phyloP scores from a whole-genome alignment of 2,329 filamentous ascomycete species.

The Pseudocercospora macadamiae region DNA sequence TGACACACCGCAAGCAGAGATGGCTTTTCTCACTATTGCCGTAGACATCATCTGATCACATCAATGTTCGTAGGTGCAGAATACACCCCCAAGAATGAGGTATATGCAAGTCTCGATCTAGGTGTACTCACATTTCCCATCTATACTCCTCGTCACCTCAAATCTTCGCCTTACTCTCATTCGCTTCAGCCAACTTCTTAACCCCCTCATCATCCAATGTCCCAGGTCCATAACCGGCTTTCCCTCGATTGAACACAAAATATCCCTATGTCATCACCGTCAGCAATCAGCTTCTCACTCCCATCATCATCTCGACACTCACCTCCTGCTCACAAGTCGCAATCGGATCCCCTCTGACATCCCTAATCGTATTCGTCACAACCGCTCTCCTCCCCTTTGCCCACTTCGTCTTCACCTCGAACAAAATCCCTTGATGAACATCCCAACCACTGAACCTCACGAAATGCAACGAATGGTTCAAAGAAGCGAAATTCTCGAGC shows the following conservation, averaged over 20 bases:
- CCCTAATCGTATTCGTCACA: background rate
- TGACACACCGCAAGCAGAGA: too few relatives aligned
- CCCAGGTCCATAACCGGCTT: background rate
- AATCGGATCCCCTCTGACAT: constrained; percentile 3
- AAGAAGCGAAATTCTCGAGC: background rate
- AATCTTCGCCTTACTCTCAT: background rate
- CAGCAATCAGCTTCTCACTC: background rate
- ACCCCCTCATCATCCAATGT: background rate
- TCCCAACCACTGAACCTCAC: constrained; percentile 5
- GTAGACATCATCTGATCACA: too few relatives aligned
- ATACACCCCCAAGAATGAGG: too few relatives aligned
- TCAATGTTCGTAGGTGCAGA: too few relatives aligned
- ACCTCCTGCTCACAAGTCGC: constrained; percentile 10
- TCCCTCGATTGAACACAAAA: background rate
- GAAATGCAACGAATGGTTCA: constrained; percentile 3
- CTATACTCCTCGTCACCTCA: background rate
- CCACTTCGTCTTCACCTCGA: constrained; percentile 4
- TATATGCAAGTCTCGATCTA: too few relatives aligned
- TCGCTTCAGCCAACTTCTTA: background rate
- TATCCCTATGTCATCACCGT: background rate
- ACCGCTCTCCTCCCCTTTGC: background rate
- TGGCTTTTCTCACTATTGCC: too few relatives aligned
- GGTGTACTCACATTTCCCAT: background rate
- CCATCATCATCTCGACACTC: background rate
- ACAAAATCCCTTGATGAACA: background rate